These are phyloP conservation scores for Malus hybrid DNA, from an alignment of 331 rosid species.

Conservation along the genomic window DNA sequence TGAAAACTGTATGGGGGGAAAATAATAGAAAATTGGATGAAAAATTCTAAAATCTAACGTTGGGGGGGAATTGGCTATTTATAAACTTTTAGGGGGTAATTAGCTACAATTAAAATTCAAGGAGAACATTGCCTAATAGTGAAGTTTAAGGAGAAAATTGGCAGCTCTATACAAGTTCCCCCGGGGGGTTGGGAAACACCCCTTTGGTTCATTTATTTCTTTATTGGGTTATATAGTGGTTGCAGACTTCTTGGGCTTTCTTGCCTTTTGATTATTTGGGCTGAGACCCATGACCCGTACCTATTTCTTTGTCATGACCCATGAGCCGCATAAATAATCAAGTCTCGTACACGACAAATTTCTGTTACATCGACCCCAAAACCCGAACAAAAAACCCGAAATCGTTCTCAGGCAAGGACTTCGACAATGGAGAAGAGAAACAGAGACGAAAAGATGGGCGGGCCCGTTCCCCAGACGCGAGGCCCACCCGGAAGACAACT, in stretches of 20 bases:
- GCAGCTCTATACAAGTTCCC: too few relatives aligned
- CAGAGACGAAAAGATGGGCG: constrained; percentile 35
- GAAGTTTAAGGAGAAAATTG: too few relatives aligned
- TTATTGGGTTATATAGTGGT: background rate
- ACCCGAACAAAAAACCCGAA: background rate
- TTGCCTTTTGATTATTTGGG: background rate
- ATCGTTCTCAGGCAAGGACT: background rate
- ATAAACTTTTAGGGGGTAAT: too few relatives aligned
- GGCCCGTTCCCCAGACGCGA: constrained; percentile 21
- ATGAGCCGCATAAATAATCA: background rate
- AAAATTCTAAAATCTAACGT: too few relatives aligned
- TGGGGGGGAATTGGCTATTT: too few relatives aligned
- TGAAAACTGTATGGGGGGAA: too few relatives aligned
- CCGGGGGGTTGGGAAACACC: too few relatives aligned
- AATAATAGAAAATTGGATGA: too few relatives aligned
- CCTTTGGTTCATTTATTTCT: too few relatives aligned
- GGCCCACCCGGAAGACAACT: constrained; percentile 23
- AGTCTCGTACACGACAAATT: background rate
- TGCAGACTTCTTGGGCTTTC: background rate
- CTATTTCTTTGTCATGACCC: background rate
- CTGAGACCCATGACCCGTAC: background rate
- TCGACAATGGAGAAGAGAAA: constrained; percentile 37
- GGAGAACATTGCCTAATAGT: too few relatives aligned
- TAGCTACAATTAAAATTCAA: too few relatives aligned
- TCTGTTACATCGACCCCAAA: background rate